Base-by-base conservation (phyloP, 2,329 filamentous ascomycete species). In the Aspergillus fijiensis region DNA sequence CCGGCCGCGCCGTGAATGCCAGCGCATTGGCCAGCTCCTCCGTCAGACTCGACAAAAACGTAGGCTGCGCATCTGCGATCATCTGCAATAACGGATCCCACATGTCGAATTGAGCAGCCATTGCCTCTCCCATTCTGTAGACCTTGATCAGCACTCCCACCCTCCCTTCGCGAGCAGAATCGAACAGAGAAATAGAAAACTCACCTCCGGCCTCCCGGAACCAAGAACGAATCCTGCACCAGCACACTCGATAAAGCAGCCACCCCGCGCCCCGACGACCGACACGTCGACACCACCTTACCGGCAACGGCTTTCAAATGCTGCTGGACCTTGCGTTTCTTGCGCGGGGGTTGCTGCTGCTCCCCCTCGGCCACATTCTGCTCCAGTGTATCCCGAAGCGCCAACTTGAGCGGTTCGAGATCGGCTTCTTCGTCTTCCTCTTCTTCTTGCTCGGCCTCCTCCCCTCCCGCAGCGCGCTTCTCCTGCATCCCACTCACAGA, bases 1-100 rank as follows among this genome's bases (percentile, higher is more conserved):
- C 45, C 35, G 58, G 39, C 4, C 54, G 39, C 6, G 39, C 57
- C 31, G 65, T 57, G 50, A 70, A 69, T 2, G 72, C 72, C 57
- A 83, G 67, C 11, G 64, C 60, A 23, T 72, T 60, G 5, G 76
- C 69, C 65, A 84, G 69, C 31, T 71, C 69, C 33, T 77, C 73
- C 2, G 74, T 67, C 23, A 84, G 67, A 16, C 74, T 65, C 1
- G 67, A 65, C 16, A 79, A 55, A 56, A 84, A 77, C 6, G 68
- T 60, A 14, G 65, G 65, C 42, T 75, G 64, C 7, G 70, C 67
- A 3, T 70, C 68, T 42, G 71, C 65, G 21, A 85, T 67, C 21
- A 69, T 68, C 54, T 70, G 70, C 42, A 79, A 53, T n/a, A 76
- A 61, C 10, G 65, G 62, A 49, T 77, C 74, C 76, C 76, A 79